Percentiles rank a stretch among this genome's conserved stretches.
These are phyloP conservation scores for Backusella australiensis DNA, from an alignment of 192 early-diverging fungal species.

Conservation along the genomic window DNA sequence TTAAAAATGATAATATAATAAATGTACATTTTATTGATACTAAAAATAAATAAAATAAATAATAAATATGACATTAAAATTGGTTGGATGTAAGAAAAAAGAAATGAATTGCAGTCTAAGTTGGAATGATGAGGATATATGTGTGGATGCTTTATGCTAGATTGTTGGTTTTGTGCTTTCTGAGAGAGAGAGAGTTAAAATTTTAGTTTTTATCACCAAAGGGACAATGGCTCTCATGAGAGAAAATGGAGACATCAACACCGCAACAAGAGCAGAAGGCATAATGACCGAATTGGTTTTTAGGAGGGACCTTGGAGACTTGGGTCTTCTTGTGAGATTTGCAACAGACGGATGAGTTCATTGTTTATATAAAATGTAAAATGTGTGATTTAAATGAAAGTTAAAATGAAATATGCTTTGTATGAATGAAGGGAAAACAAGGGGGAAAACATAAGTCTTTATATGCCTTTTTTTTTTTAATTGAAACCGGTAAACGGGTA, in stretches of 20 bases:
- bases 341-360: background rate
- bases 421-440: background rate
- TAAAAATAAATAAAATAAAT: background rate
- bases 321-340: background rate
- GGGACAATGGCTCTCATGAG: constrained; percentile 8
- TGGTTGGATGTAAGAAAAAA: background rate
- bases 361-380: background rate
- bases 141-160: background rate
- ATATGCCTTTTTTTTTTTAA: background rate
- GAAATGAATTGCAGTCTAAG: background rate
- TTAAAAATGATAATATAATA: background rate
- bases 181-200: background rate
- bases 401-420: background rate
- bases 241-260: constrained; percentile 7
- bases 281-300: background rate
- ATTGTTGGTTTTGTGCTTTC: background rate
- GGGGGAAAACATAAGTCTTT: background rate
- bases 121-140: background rate
- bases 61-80: background rate
- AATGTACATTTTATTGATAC: background rate
- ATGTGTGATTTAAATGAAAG: too few relatives aligned
- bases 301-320: background rate
- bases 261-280: constrained; percentile 7
- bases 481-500: background rate
- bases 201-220: background rate